Evolutionary conservation across 208 protist species (phyloP).

Genomic region (Trypanosoma boissoni): DNA sequence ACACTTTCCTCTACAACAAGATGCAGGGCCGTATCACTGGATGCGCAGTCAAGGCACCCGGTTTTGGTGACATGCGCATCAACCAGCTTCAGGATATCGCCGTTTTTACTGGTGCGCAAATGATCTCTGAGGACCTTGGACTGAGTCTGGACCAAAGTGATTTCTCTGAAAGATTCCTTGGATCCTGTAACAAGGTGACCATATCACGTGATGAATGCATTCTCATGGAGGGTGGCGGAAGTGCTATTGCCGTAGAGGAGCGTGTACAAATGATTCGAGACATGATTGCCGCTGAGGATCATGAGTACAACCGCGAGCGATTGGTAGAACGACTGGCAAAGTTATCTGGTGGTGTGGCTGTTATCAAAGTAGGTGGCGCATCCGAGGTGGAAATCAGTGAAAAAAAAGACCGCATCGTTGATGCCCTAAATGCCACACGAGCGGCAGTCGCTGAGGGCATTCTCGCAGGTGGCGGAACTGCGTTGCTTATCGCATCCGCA

Average conservation of each 20-base stretch:
- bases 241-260: slow-evolving; percentile 94
- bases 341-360: slow-evolving; percentile 88
- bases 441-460: slow-evolving; percentile 99
- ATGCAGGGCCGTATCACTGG: slow-evolving; percentile 81
- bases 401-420: slow-evolving; percentile 99
- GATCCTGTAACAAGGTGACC: slow-evolving; percentile 84
- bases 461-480: slow-evolving; percentile 97
- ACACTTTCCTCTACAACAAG: slow-evolving; percentile 95
- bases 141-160: slow-evolving; percentile 90
- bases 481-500: slow-evolving; percentile 92
- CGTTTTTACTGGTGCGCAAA: slow-evolving; percentile 96
- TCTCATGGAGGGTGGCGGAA: slow-evolving; percentile 97
- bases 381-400: slow-evolving; percentile 99
- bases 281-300: slow-evolving; percentile 91
- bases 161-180: slow-evolving; percentile 85
- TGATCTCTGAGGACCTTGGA: slow-evolving; percentile 95
- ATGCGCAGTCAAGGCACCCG: slow-evolving; percentile 96
- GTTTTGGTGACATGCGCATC: slow-evolving; percentile 99
- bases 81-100: slow-evolving; percentile 99
- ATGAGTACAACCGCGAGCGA: slow-evolving; percentile 98
- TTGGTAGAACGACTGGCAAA: slow-evolving; percentile 95
- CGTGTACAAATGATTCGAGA: slow-evolving; percentile 96
- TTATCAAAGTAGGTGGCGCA: slow-evolving; percentile 97
- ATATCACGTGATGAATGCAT: slow-evolving; percentile 98
- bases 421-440: slow-evolving; percentile 98